Evolutionary conservation across 441 rosid genomes (phyloP).

Genomic region (Lepidium campestre): DNA sequence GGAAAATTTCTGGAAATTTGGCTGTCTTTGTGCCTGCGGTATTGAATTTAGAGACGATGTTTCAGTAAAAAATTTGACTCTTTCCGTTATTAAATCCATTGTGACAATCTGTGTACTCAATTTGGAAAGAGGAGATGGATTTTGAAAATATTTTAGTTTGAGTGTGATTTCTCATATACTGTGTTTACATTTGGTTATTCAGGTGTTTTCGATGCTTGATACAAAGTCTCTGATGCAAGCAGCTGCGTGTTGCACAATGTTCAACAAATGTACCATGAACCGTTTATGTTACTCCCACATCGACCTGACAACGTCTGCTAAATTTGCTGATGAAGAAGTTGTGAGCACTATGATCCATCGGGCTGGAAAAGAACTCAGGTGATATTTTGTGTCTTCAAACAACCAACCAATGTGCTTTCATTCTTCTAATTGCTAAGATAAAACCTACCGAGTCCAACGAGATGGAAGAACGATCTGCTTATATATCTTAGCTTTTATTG

Average conservation of each 20-base stretch:
- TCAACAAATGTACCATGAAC: constrained; percentile 77
- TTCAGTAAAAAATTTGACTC: background rate
- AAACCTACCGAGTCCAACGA: too few relatives aligned
- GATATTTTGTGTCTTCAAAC: background rate
- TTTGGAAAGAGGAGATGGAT: too few relatives aligned
- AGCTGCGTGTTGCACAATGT: constrained; percentile 74
- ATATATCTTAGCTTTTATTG: too few relatives aligned
- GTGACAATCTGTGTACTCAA: too few relatives aligned
- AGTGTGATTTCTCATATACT: background rate
- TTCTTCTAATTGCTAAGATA: too few relatives aligned
- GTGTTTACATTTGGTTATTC: background rate
- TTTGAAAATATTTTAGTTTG: too few relatives aligned
- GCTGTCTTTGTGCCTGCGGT: background rate
- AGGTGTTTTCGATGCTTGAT: constrained; percentile 87
- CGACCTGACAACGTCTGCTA: constrained; percentile 63
- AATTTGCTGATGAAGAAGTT: constrained; percentile 57
- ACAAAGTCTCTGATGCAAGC: constrained; percentile 71
- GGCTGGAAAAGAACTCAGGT: constrained; percentile 75
- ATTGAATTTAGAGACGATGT: background rate
- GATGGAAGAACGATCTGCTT: too few relatives aligned
- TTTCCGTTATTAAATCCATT: too few relatives aligned
- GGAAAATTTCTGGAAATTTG: background rate
- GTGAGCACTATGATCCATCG: constrained; percentile 76
- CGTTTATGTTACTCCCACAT: constrained; percentile 61
- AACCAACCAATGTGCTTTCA: background rate